Base-by-base conservation (phyloP, 768 basidiomycete species). In the Punctularia strigosozonata region DNA sequence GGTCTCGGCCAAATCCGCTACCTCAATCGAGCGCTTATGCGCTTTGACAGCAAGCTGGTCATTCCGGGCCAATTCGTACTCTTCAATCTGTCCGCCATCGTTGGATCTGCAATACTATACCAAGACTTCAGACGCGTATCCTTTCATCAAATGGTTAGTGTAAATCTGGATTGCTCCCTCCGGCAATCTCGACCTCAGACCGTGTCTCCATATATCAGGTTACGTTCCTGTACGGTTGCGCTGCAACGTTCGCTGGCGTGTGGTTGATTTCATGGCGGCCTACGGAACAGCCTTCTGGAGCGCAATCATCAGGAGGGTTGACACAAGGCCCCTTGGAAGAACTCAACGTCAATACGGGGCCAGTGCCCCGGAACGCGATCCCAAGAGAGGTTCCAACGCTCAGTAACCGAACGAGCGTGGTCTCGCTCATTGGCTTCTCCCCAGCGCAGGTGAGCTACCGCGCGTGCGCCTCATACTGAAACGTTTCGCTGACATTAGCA, bases 1-100 rank as follows among this genome's bases (percentile, higher is more conserved):
- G 88, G 85, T 3, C 54, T 89, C 35, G 78, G 84, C n/a, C 87
- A 90, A 61, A 80, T 90, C 43, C 68, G 71, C 47, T 89, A 88
- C 52, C 68, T 87, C 37, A 88, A 88, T 49, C 67, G 87, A 41
- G 91, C 92, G 5, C 57, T 97, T 33, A 92, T 88, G 78, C 74
- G 79, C 17, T 98, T 97, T 56, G 89, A 95, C 53, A 80, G 85
- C 58, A 94, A 95, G 63, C 84, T 80, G 38, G 92, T 97, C 19
- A 88, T 98, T 46, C 94, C 92, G 4, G 80, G 80, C 12, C 92
- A 97, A 65, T 98, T 95, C 55, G 89, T 94, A 22, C 69, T 90
- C 40, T 98, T 98, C 64, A 92, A 87, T 19, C 66, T 98, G 25
- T 89, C 87, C 4, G 89, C 88, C 4, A 92, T 99, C 48, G 64